Evolutionary conservation across 805 yeast species (phyloP).

Genomic region (Pichia manshurica): DNA sequence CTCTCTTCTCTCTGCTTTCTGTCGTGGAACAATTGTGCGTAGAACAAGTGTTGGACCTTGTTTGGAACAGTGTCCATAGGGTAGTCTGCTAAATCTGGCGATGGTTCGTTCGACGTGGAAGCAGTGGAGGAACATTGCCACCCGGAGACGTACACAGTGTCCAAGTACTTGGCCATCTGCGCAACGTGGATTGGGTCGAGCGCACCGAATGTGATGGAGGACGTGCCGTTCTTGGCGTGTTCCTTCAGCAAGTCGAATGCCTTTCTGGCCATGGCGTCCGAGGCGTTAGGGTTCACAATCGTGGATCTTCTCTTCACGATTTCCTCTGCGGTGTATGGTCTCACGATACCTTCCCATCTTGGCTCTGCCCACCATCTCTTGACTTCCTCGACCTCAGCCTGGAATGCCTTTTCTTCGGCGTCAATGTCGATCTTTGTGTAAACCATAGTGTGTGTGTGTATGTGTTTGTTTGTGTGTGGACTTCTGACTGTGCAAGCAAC

Average conservation of each 20-base stretch:
- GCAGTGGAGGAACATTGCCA: constrained; percentile 99
- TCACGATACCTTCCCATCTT: constrained; percentile 83
- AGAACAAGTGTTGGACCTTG: constrained; percentile 94
- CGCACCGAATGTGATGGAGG: constrained; percentile 90
- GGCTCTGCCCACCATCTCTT: constrained; percentile 91
- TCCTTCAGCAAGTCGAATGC: constrained; percentile 62
- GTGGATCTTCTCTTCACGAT: constrained; percentile 87
- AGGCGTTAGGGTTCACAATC: constrained; percentile 66
- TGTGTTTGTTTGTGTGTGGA: not conserved
- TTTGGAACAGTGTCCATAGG: constrained; percentile 99
- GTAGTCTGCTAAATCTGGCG: constrained; percentile 97
- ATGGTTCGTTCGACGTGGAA: constrained; percentile 94
- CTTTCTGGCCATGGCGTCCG: constrained; percentile 76
- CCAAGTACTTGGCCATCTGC: constrained; percentile 95
- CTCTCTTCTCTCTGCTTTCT: constrained; percentile 91
- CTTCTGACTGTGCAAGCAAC: not conserved
- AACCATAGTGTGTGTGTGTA: constrained; percentile 29
- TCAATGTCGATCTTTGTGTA: constrained; percentile 54
- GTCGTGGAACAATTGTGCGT: constrained; percentile 96
- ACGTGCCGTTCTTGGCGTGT: constrained; percentile 68
- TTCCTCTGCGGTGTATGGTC: constrained; percentile 83
- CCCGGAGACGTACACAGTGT: constrained; percentile 89
- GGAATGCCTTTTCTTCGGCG: constrained; percentile 59
- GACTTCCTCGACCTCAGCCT: constrained; percentile 65
- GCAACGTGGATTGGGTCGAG: constrained; percentile 92